Percentiles rank a stretch among this genome's conserved stretches.
These are phyloP conservation scores for Xanthoconium purpureum DNA, from an alignment of 768 basidiomycete genomes.

Conservation along the genomic window DNA sequence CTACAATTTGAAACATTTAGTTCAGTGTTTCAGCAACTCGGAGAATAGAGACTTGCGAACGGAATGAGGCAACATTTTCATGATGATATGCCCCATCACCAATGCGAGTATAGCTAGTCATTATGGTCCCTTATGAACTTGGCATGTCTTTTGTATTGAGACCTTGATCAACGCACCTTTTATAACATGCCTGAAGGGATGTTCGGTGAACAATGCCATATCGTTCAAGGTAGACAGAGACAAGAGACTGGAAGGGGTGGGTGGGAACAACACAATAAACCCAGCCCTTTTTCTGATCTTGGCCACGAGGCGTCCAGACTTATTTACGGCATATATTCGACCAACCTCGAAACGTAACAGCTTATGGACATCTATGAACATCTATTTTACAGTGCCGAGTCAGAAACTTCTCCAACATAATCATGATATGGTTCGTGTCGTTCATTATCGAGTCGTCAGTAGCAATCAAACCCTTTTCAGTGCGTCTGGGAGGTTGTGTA, in stretches of 20 bases:
- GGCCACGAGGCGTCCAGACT: slow-evolving; percentile 27
- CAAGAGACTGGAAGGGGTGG: slow-evolving; percentile 18
- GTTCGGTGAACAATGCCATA: slow-evolving; percentile 32
- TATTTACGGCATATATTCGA: slow-evolving; percentile 12
- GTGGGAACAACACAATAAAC: slow-evolving; percentile 25
- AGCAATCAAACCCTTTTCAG: neutral
- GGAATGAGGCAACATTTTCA: slow-evolving; percentile 42
- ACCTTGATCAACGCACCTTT: slow-evolving; percentile 23
- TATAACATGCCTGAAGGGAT: slow-evolving; percentile 33
- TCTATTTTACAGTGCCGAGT: slow-evolving; percentile 10
- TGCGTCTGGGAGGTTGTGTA: neutral
- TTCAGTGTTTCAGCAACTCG: slow-evolving; percentile 1
- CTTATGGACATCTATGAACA: neutral
- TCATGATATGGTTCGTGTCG: slow-evolving; percentile 7
- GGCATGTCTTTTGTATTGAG: neutral
- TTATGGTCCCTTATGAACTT: slow-evolving; percentile 11
- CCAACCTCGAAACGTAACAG: slow-evolving; percentile 14
- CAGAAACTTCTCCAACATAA: neutral
- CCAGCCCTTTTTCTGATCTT: slow-evolving; percentile 21
- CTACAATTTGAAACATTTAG: slow-evolving; percentile 33
- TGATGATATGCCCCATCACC: slow-evolving; percentile 47
- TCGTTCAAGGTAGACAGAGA: slow-evolving; percentile 14
- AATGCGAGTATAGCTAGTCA: slow-evolving; percentile 47
- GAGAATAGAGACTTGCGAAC: slow-evolving; percentile 29
- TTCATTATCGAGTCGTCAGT: slow-evolving; percentile 9